A percentile compares a stretch with the other conserved stretches of the same genome.
Evolutionary conservation across 768 basidiomycete species (phyloP).

Genomic region (Serendipita sp.): DNA sequence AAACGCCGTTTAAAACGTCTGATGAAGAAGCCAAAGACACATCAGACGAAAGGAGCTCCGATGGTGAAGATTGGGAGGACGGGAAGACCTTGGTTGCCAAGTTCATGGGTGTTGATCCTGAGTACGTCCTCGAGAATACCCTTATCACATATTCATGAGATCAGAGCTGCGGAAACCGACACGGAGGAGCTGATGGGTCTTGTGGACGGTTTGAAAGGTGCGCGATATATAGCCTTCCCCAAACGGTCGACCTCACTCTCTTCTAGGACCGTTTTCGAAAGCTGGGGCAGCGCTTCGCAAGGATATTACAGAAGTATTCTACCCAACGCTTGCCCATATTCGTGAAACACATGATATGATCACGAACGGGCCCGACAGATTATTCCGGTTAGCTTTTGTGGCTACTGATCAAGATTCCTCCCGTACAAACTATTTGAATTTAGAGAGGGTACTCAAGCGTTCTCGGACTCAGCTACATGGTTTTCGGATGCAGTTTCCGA

Average conservation of each 20-base stretch:
- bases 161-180: background rate
- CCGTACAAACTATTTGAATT: background rate
- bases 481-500: background rate
- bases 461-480: background rate
- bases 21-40: background rate
- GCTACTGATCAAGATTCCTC: background rate
- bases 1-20: background rate
- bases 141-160: background rate
- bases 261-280: background rate
- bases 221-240: background rate
- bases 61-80: constrained; percentile 6
- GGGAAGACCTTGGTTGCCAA: background rate
- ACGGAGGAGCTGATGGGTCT: background rate
- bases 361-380: background rate
- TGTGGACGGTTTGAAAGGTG: background rate
- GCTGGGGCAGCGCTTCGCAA: background rate
- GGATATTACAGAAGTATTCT: background rate
- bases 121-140: background rate
- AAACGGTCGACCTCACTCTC: background rate
- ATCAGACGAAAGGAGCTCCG: background rate
- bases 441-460: background rate
- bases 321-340: background rate
- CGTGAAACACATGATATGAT: background rate
- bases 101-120: constrained; percentile 1
- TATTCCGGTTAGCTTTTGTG: background rate